phyloP scores from a whole-genome alignment of 1,284 basidiomycete genomes.

The Melanopsichium pennsylvanicum region DNA sequence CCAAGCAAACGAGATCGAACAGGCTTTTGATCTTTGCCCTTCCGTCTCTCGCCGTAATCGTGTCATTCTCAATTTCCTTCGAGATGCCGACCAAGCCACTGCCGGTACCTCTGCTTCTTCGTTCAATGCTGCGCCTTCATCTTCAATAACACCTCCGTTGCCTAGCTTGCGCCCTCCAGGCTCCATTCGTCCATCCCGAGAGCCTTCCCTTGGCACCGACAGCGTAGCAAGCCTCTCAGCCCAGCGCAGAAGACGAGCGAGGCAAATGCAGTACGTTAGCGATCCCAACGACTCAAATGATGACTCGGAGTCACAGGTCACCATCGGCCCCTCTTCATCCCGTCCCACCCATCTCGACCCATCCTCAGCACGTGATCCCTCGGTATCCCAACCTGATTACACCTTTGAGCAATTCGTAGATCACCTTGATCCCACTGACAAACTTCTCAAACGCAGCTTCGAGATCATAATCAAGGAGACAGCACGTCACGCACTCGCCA shows the following conservation, averaged over 20 bases:
- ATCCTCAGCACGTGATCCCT: slow-evolving; percentile 9
- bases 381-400: slow-evolving; percentile 34
- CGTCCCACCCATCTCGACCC: slow-evolving; percentile 17
- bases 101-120: not conserved
- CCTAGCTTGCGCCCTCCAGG: not conserved
- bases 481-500: slow-evolving; percentile 37
- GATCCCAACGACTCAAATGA: slow-evolving; percentile 38
- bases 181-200: slow-evolving; percentile 16
- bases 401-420: slow-evolving; percentile 50
- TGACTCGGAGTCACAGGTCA: slow-evolving; percentile 21
- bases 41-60: slow-evolving; percentile 42
- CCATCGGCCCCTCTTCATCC: slow-evolving; percentile 4
- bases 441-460: slow-evolving; percentile 36
- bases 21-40: slow-evolving; percentile 38
- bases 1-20: slow-evolving; percentile 37
- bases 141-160: slow-evolving; percentile 8
- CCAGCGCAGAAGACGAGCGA: slow-evolving; percentile 25
- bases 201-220: slow-evolving; percentile 25
- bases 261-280: slow-evolving; percentile 33
- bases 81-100: slow-evolving; percentile 28
- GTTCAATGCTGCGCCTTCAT: not conserved
- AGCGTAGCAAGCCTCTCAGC: slow-evolving; percentile 36
- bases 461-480: slow-evolving; percentile 52
- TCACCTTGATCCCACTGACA: slow-evolving; percentile 43
- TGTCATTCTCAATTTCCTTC: slow-evolving; percentile 39